phyloP scores from a whole-genome alignment of 176 grass and related monocot species.

The Musa itinerans region DNA sequence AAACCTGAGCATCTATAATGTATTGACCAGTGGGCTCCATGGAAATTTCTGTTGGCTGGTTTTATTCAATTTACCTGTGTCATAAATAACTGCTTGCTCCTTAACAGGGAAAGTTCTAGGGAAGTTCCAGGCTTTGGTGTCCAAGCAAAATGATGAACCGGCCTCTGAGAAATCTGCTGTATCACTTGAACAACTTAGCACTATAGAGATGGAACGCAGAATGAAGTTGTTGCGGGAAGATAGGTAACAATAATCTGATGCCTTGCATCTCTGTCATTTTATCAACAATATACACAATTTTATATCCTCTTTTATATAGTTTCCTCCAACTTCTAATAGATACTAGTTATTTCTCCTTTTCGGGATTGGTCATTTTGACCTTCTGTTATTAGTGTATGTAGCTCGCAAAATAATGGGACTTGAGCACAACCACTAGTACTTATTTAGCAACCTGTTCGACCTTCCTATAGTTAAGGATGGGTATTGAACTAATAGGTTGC shows the following conservation, averaged over 20 bases:
- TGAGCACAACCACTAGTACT: too few relatives aligned
- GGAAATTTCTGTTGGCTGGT: neutral
- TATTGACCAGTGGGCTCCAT: too few relatives aligned
- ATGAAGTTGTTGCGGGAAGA: slow-evolving; percentile 92
- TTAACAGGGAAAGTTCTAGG: slow-evolving; percentile 70
- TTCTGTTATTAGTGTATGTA: too few relatives aligned
- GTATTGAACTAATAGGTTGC: neutral
- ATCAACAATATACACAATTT: neutral
- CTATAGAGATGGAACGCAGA: slow-evolving; percentile 54
- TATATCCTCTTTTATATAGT: neutral
- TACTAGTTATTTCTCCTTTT: neutral
- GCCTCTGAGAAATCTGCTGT: slow-evolving; percentile 44
- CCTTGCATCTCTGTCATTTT: neutral
- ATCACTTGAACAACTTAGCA: slow-evolving; percentile 65
- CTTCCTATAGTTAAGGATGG: too few relatives aligned
- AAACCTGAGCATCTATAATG: too few relatives aligned
- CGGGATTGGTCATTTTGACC: neutral
- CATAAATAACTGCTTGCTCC: neutral
- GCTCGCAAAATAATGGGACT: neutral
- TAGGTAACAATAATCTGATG: slow-evolving; percentile 42
- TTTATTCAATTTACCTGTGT: neutral
- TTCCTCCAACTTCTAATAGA: neutral
- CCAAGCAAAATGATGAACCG: slow-evolving; percentile 34
- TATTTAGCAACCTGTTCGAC: too few relatives aligned
- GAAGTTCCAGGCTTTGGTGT: slow-evolving; percentile 45